Evolutionary conservation across 257 asterid genomes (phyloP), one percentile per base, ranked within the genome.

Genomic region (Gynochthodes officinalis): DNA sequence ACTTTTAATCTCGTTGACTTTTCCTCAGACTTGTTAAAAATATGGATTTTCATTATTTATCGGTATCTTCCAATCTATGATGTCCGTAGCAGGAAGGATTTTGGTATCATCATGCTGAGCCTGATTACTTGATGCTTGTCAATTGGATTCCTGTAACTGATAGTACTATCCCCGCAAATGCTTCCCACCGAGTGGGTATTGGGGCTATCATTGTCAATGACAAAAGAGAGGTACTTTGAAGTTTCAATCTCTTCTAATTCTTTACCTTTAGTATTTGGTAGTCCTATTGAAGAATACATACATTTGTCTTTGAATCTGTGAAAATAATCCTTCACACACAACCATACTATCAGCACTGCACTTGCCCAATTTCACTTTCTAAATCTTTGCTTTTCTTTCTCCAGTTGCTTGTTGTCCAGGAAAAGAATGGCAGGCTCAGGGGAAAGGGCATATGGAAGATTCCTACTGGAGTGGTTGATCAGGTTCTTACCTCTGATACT

Each of bases 31-130:
- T 50, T 40, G 35, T 8, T 49, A 6, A 23, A 32, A 10, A n/a
- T 35, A 40, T 64, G 13, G 62, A 15, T 54, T 35, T 40, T 76
- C 48, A 18, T 68, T 3, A 23, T 37, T 25, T 64, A 49, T 28
- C n/a, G 27, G 70, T 28, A 23, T 70, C 44, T 67, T 57, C 37
- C 39, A 67, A 76, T 78, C 25, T 65, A 28, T 68, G 37, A 43
- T 59, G n/a, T 64, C 73, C 44, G 53, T 62, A 39, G 64, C 87
- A 90, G 96, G 94, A 90, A 82, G 96, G 96, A 72, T 90, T 90
- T 81, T 9, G 84, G 78, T 90, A 86, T 68, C 96, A 90, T 72
- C 96, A 90, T 83, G 92, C 96, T 2, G 96, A 90, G 71, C 94
- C 96, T 74, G 78, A 83, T 72, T 88, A 86, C 79, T 69, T 90